Evolutionary conservation across 163 green algal species (phyloP).

Genomic region (Coccomyxa subellipsoidea): DNA sequence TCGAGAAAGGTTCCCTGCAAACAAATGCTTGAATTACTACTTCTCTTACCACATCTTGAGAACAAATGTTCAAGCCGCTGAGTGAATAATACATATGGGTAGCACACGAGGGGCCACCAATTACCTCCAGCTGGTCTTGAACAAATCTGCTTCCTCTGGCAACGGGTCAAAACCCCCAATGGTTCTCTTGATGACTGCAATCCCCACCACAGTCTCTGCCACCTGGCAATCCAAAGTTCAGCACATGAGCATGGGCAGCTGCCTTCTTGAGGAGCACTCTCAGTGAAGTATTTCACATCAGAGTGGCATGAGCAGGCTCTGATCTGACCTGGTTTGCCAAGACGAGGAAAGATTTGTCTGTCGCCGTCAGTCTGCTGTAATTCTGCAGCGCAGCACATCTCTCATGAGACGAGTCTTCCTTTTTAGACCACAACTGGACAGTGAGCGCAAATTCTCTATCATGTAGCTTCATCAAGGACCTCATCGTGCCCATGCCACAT

Average conservation of each 20-base stretch:
- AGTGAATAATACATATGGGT: no score
- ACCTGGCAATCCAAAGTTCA: conserved; percentile 14
- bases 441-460: no score
- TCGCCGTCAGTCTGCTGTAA: conserved; percentile 19
- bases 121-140: conserved; percentile 37
- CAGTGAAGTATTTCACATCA: not conserved
- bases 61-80: no score
- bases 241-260: not conserved
- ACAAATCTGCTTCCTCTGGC: conserved; percentile 27
- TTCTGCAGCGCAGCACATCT: conserved; percentile 5
- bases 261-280: no score
- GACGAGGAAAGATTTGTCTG: conserved; percentile 39
- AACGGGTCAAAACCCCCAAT: conserved; percentile 22
- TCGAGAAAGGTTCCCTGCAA: conserved; percentile 47
- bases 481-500: not conserved
- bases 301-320: not conserved
- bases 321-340: conserved; percentile 44
- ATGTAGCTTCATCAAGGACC: no score
- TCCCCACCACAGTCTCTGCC: conserved; percentile 41
- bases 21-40: not conserved
- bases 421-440: no score
- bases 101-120: not conserved
- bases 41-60: not conserved
- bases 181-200: conserved; percentile 34
- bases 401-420: no score